These are phyloP conservation scores for Falciphora oryzae DNA, from an alignment of 2,329 filamentous ascomycete species.

Conservation along the genomic window DNA sequence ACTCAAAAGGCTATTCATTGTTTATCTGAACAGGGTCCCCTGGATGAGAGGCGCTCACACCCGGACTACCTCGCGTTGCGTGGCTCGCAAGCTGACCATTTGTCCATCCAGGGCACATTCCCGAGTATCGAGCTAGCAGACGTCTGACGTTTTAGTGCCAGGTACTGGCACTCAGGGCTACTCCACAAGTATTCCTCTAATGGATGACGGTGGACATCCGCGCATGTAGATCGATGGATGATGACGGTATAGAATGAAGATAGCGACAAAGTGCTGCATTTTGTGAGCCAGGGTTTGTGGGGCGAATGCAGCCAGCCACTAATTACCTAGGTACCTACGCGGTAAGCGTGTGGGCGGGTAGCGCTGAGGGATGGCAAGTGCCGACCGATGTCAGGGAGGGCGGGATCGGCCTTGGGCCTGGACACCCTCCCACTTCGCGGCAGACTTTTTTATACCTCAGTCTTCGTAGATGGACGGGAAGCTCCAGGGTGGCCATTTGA, in stretches of 20 bases:
- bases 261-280: neutral
- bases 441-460: neutral
- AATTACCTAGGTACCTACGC: no score
- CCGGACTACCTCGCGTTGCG: neutral
- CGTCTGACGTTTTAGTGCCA: neutral
- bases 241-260: no score
- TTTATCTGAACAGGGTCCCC: neutral
- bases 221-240: no score
- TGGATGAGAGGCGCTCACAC: no score
- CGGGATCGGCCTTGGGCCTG: neutral
- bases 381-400: neutral
- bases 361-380: neutral
- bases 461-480: neutral
- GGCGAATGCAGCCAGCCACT: neutral
- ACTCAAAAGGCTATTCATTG: constrained; percentile 2
- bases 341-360: no score
- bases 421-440: no score
- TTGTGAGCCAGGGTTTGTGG: neutral
- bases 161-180: no score
- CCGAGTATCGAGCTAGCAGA: neutral
- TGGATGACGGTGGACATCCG: neutral
- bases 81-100: neutral
- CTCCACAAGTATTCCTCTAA: no score
- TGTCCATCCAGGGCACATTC: neutral
- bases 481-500: no score